These are phyloP conservation scores for Mitragyna speciosa DNA, from an alignment of 257 asterid genomes.

Conservation along the genomic window DNA sequence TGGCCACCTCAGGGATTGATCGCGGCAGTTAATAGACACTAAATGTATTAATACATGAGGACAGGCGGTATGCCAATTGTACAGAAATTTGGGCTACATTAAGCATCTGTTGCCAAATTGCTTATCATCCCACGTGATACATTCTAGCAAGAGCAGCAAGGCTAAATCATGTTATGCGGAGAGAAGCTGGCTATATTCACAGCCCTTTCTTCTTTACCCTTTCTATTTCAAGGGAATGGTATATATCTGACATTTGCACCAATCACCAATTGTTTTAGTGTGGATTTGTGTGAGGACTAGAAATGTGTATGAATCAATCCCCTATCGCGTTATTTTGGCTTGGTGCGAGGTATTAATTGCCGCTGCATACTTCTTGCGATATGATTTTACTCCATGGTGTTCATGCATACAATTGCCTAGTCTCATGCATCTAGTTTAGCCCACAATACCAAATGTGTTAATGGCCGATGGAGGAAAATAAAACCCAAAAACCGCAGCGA, in stretches of 20 bases:
- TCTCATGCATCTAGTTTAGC: background rate
- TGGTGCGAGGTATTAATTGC: background rate
- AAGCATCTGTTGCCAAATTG: background rate
- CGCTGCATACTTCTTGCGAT: background rate
- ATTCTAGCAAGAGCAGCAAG: background rate
- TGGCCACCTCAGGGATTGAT: conserved; percentile 26
- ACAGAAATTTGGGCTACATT: background rate
- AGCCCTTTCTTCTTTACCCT: background rate
- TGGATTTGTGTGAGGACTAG: too few species aligned
- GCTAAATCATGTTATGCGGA: background rate
- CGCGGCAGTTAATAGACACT: conserved; percentile 23
- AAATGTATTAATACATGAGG: background rate
- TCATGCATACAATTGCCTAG: background rate
- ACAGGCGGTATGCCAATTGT: background rate
- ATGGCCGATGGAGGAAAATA: background rate
- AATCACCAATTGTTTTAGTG: too few species aligned
- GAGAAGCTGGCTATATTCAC: too few species aligned
- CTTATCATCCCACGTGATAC: background rate
- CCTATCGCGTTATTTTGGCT: background rate
- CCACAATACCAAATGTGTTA: background rate
- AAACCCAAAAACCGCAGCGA: background rate
- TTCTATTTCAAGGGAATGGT: background rate
- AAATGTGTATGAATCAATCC: background rate
- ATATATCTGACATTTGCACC: too few species aligned
- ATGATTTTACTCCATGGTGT: background rate